Base-by-base conservation (phyloP, 2,329 filamentous ascomycete species). In the Ceratocystis ficicola region DNA sequence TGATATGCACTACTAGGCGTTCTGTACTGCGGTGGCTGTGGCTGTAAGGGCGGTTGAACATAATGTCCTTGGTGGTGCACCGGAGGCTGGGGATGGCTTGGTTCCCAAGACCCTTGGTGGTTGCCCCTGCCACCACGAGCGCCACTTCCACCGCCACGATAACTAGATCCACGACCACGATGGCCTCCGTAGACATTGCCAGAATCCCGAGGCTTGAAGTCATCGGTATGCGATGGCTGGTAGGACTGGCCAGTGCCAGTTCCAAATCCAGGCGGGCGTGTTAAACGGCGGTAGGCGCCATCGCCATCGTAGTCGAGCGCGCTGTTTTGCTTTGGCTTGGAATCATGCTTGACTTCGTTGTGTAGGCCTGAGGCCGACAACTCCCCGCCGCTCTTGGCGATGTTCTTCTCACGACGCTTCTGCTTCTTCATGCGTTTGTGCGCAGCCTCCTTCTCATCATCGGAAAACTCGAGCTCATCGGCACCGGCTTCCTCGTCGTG, bases 401-500 rank as follows among this genome's bases (percentile, higher is more conserved):
- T 55, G 50, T 75, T 76, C 68, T 74, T 79, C 64, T 75, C 77
- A 68, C 77, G 78, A 72, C 82, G 84, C 75, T 87, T 87, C 69
- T 85, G 81, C 75, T 91, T 91, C 64, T 84, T 71, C 68, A 81
- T 81, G 66, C 83, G 78, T 77, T 88, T 95, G 73, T 90, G 85
- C 71, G 91, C 89, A 6, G 88, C 87, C 75, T 99, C 94, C 70
- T 89, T 88, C 76, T 99, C 94, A 71, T 99, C 94, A 70, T 99
- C 94, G 0, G 93, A 96, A 74, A 97, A 97, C 73, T 97, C 94
- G 70, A 90, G 83, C 73, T 97, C 93, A 46, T 95, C 89, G 41
- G 88, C 87, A 17, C 78, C 85, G 6, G 91, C 82, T 76, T 97
- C 93, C 74, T 99, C 94, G 70, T 97, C 94, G 74, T 96, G 88